Base-by-base conservation (phyloP, 164 flowering plant species). In the Paratinospora sagittata region DNA sequence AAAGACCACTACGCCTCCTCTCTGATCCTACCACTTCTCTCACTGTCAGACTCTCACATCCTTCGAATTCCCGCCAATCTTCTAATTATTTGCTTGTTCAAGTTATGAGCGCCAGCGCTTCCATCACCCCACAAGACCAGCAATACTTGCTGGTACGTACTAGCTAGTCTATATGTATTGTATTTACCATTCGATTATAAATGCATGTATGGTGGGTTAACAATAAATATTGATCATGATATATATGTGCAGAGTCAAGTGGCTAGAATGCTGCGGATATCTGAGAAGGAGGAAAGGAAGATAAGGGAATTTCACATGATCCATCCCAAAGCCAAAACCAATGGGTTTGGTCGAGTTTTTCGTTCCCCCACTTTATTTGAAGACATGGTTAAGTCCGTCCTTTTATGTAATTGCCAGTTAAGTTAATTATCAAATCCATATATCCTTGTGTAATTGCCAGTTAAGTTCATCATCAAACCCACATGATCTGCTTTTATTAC, bases 351-450 rank as follows among this genome's bases (percentile, higher is more conserved):
- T 24, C 78, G 91, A 17, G 75, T 86, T 55, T 86, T 88, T 27
- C 72, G 91, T 47, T 84, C 89, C 0, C 89, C 89, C 0, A 81
- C 85, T 14, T 72, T 88, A 71, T 88, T 88, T 33, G 91, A 88
- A 63, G 91, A 88, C 65, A 82, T 85, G 82, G 85, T 86, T 68
- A 86, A 88, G 81, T 83, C 82, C 67, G 80, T 88, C n/a, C 88
- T 88, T 63, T 82, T 88, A 41, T 88, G 89, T 75, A 86, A 86
- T 47, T 84, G 89, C 84, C 78, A 77, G 91, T 87, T 7, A 65
- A 77, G 27, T 10, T 41, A 17, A 57, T 13, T 57, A 24, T 57
- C 34, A 19, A 6, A 14, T 33, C 45, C 47, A 66, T 68, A n/a
- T 2, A 27, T 58, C 6, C 11, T 52, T 26, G 14, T n/a, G 12